These are phyloP conservation scores for Thalassiosira sp. DNA, from an alignment of 352 stramenopile genomes.

Conservation along the genomic window DNA sequence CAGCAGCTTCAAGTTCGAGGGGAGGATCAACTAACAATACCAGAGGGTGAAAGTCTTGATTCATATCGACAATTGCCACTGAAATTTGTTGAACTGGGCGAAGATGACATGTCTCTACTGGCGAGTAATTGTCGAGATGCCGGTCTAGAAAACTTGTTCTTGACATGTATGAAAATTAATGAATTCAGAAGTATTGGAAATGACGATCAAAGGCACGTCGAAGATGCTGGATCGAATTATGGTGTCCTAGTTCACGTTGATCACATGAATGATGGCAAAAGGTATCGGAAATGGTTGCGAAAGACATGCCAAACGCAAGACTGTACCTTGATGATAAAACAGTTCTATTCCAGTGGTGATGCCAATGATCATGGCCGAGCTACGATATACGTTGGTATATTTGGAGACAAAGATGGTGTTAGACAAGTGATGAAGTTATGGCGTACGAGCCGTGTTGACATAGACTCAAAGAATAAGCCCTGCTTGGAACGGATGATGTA, in stretches of 20 bases:
- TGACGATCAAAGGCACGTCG: neutral
- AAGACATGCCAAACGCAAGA: conserved; percentile 46
- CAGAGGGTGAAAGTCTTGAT: conserved; percentile 27
- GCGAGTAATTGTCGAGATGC: conserved; percentile 61
- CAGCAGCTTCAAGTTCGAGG: conserved; percentile 71
- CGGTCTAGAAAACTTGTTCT: conserved; percentile 70
- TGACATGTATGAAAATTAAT: conserved; percentile 73
- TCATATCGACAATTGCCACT: conserved; percentile 37
- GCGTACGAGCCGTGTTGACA: conserved; percentile 72
- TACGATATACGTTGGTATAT: conserved; percentile 60
- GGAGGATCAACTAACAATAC: conserved; percentile 55
- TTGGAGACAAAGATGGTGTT: conserved; percentile 42
- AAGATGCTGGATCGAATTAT: conserved; percentile 23
- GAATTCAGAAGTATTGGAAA: conserved; percentile 18
- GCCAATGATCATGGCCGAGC: conserved; percentile 24
- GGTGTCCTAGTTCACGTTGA: conserved; percentile 70
- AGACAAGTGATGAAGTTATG: conserved; percentile 69
- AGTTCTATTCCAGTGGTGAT: conserved; percentile 33
- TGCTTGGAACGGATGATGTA: conserved; percentile 76
- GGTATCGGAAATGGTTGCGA: conserved; percentile 71
- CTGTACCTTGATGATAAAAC: conserved; percentile 46
- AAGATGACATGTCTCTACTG: conserved; percentile 67
- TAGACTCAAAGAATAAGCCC: conserved; percentile 63
- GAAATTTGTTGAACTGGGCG: conserved; percentile 39
- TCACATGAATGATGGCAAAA: conserved; percentile 78